A percentile compares a stretch with the other conserved stretches of the same genome.
These are phyloP conservation scores for Fusarium transvaalense DNA, from an alignment of 2,329 filamentous ascomycete genomes.

Conservation along the genomic window DNA sequence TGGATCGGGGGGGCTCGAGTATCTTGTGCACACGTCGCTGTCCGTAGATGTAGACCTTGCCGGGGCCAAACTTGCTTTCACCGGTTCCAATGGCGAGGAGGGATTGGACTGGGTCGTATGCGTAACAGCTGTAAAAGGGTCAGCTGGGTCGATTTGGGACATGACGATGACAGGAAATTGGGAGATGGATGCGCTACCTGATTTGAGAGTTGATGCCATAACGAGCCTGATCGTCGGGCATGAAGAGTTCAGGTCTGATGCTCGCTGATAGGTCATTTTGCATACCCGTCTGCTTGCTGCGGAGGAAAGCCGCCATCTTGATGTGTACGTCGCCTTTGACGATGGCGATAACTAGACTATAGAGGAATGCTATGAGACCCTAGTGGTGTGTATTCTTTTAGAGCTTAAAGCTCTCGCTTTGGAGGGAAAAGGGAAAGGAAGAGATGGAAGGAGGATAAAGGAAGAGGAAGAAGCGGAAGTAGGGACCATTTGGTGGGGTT, in stretches of 20 bases:
- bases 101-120: slow-evolving; percentile 94
- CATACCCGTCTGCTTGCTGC: slow-evolving; percentile 93
- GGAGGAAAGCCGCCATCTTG: slow-evolving; percentile 85
- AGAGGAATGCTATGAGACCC: neutral
- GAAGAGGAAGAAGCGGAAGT: slow-evolving; percentile 21
- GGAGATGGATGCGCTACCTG: slow-evolving; percentile 58
- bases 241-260: slow-evolving; percentile 81
- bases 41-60: slow-evolving; percentile 90
- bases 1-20: slow-evolving; percentile 76
- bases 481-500: slow-evolving; percentile 42
- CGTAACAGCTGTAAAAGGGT: slow-evolving; percentile 71
- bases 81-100: slow-evolving; percentile 92
- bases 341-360: slow-evolving; percentile 13
- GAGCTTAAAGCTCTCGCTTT: slow-evolving; percentile 28
- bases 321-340: slow-evolving; percentile 22
- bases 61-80: slow-evolving; percentile 85
- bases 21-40: slow-evolving; percentile 82
- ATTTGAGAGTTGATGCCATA: slow-evolving; percentile 86
- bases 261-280: slow-evolving; percentile 89
- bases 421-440: neutral
- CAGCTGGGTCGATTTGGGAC: slow-evolving; percentile 28
- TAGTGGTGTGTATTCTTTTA: slow-evolving; percentile 1
- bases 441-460: slow-evolving; percentile 6
- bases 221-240: slow-evolving; percentile 84
- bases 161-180: slow-evolving; percentile 6